These are phyloP conservation scores for Arachis stenosperma DNA, from an alignment of 306 rosid species.

Conservation along the genomic window DNA sequence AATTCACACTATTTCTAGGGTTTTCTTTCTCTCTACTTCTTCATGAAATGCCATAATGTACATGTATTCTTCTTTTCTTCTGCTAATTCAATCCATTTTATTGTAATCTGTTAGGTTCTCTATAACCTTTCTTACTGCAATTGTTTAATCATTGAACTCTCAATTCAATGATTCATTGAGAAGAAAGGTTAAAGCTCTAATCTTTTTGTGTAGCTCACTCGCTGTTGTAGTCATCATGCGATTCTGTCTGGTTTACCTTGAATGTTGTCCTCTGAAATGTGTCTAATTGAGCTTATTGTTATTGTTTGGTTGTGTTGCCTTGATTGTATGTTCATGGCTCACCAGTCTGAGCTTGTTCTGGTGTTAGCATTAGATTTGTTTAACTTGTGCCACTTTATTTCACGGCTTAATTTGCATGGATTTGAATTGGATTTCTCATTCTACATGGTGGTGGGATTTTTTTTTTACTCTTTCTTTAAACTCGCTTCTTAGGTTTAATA, in stretches of 20 bases:
- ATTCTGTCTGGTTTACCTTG: background rate
- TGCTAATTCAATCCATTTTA: background rate
- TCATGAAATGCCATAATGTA: background rate
- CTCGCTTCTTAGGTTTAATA: background rate
- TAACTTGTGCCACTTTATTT: background rate
- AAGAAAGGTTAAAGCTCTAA: background rate
- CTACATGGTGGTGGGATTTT: background rate
- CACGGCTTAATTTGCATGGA: background rate
- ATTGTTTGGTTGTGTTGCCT: background rate
- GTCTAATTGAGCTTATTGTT: background rate
- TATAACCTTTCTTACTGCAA: background rate
- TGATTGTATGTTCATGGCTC: background rate
- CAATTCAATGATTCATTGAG: background rate
- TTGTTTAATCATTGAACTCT: background rate
- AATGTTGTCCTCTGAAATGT: background rate
- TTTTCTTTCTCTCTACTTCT: background rate
- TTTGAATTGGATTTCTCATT: constrained; percentile 33
- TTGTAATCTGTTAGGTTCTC: background rate
- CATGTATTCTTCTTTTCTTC: background rate
- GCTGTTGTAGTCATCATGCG: background rate
- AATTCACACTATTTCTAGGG: background rate
- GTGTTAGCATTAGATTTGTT: background rate
- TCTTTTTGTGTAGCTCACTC: background rate
- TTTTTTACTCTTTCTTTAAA: constrained; percentile 16
- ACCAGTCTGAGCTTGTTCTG: background rate